These are phyloP conservation scores for Apophysomyces trapeziformis DNA, from an alignment of 371 early-diverging fungal genomes.

Conservation along the genomic window DNA sequence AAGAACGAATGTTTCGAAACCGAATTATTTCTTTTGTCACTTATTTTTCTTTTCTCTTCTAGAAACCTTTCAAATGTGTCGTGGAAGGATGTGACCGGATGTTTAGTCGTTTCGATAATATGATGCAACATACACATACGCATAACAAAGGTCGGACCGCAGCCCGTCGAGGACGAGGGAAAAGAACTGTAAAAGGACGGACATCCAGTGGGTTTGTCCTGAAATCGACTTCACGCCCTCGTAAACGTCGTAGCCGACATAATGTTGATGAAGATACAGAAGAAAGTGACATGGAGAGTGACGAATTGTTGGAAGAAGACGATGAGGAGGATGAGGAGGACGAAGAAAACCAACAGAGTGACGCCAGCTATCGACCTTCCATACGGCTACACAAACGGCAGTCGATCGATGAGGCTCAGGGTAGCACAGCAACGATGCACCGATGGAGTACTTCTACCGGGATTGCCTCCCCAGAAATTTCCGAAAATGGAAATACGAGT, in stretches of 20 bases:
- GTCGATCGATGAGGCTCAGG: not conserved
- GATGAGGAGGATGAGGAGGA: constrained; percentile 18
- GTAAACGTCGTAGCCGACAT: not conserved
- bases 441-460: not conserved
- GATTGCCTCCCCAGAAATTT: constrained; percentile 5
- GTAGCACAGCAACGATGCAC: not conserved
- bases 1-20: not conserved
- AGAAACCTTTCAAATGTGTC: constrained; percentile 60
- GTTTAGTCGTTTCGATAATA: constrained; percentile 64
- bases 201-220: not conserved
- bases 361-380: constrained; percentile 26
- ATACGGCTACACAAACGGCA: not conserved
- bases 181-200: not conserved
- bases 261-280: not conserved
- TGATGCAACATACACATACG: constrained; percentile 63
- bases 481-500: constrained; percentile 65
- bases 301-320: constrained; percentile 16
- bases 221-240: not conserved
- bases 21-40: not conserved
- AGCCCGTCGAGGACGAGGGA: constrained; percentile 7
- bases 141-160: constrained; percentile 36
- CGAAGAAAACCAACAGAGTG: constrained; percentile 21
- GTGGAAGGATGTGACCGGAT: constrained; percentile 52
- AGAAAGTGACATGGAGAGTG: not conserved
- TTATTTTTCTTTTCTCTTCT: constrained; percentile 5